Percentiles rank a stretch among this genome's conserved stretches.
phyloP scores from a whole-genome alignment of 331 rosid species.

The Ulmus americana region DNA sequence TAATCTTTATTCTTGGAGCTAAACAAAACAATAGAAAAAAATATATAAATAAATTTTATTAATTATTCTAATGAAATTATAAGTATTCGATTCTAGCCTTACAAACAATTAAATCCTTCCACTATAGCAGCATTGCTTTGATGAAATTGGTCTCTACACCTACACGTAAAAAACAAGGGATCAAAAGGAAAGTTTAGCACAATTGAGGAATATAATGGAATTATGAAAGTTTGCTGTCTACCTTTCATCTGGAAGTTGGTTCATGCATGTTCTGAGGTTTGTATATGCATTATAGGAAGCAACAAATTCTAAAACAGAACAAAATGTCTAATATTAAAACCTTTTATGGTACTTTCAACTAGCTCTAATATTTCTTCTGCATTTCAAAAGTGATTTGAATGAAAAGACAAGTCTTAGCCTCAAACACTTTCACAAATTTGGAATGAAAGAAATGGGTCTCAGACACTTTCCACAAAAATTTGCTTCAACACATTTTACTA shows the following conservation, averaged over 20 bases:
- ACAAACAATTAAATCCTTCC: no score
- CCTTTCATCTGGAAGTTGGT: constrained; percentile 76
- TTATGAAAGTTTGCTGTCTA: constrained; percentile 20
- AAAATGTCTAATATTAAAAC: constrained; percentile 70
- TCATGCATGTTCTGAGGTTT: constrained; percentile 87
- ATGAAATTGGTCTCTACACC: no score
- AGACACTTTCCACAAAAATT: background rate
- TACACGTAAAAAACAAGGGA: no score
- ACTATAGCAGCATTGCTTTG: no score
- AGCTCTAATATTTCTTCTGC: constrained; percentile 92
- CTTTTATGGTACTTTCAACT: constrained; percentile 62
- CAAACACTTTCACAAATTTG: no score
- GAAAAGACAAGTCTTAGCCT: background rate
- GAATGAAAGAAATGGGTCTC: background rate
- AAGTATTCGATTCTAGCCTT: no score
- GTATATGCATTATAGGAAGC: constrained; percentile 74
- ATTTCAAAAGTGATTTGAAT: constrained; percentile 24
- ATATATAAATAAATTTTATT: no score
- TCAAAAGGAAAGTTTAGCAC: no score
- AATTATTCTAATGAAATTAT: no score
- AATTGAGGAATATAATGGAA: background rate
- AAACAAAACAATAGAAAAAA: no score
- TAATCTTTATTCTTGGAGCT: no score
- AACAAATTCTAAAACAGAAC: constrained; percentile 80
- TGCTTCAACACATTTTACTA: no score